phyloP scores from a whole-genome alignment of 2,329 filamentous ascomycete genomes.

The Neophaeococcomyces mojaviensis region DNA sequence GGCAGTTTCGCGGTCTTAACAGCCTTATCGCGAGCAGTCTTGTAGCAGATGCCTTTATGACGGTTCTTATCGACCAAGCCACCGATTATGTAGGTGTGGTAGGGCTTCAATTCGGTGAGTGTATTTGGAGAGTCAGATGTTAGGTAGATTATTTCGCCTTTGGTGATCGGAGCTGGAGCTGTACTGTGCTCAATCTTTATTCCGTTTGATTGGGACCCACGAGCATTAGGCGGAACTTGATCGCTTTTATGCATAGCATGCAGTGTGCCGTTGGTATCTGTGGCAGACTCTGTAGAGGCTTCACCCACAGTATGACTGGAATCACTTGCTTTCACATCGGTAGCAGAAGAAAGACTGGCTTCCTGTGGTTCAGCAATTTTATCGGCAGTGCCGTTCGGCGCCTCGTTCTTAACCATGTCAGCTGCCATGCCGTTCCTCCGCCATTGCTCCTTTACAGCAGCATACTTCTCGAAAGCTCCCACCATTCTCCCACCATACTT shows the following conservation, averaged over 20 bases:
- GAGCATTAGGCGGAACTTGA: not conserved
- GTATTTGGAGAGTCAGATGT: conserved; percentile 86
- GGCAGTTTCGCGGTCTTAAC: conserved; percentile 85
- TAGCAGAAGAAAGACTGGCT: too few species aligned
- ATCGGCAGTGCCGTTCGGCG: not conserved
- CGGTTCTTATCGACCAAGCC: conserved; percentile 94
- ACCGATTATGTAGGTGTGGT: conserved; percentile 87
- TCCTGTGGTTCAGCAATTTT: not conserved
- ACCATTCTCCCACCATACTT: conserved; percentile 50
- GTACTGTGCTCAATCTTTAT: not conserved
- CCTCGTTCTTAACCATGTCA: not conserved
- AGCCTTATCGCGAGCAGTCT: conserved; percentile 58
- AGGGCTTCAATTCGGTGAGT: conserved; percentile 72
- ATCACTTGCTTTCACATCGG: too few species aligned
- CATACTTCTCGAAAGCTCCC: conserved; percentile 45
- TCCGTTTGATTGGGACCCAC: not conserved
- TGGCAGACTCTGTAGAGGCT: too few species aligned
- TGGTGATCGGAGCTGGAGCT: conserved; percentile 5
- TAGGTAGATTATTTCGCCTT: conserved; percentile 71
- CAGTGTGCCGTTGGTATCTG: too few species aligned
- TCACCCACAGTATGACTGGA: too few species aligned
- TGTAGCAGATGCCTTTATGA: conserved; percentile 90
- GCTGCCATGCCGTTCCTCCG: not conserved
- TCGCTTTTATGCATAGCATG: not conserved
- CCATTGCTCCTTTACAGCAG: not conserved